Evolutionary conservation across 129 eudicot species (phyloP).

Genomic region (Rutidosis leptorrhynchoides): DNA sequence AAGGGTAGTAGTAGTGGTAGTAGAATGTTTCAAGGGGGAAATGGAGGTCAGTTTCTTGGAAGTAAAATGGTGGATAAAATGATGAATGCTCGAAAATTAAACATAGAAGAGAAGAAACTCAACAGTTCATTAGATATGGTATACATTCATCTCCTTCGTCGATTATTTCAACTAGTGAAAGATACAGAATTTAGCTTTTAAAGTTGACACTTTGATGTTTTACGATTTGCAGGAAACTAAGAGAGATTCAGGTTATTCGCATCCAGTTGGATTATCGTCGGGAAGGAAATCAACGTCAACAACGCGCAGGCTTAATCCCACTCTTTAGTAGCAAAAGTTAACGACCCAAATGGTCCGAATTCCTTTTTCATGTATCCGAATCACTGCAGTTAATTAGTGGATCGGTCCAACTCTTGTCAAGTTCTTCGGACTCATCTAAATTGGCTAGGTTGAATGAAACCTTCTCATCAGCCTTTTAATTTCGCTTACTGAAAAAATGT

Average conservation of each 20-base stretch:
- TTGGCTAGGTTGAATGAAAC: slow-evolving; percentile 46
- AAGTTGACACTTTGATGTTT: not conserved
- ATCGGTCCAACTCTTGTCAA: slow-evolving; percentile 34
- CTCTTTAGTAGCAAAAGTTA: slow-evolving; percentile 69
- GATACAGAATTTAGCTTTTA: not conserved
- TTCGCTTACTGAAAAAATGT: not conserved
- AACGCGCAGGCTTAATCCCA: no score
- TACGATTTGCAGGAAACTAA: slow-evolving; percentile 30
- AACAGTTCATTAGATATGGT: slow-evolving; percentile 51
- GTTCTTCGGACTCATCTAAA: slow-evolving; percentile 44
- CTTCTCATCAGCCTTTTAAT: slow-evolving; percentile 67
- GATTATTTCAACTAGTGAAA: not conserved
- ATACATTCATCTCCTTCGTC: slow-evolving; percentile 7
- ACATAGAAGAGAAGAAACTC: slow-evolving; percentile 41
- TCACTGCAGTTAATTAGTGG: slow-evolving; percentile 50
- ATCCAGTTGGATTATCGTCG: slow-evolving; percentile 29
- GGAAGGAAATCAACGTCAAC: slow-evolving; percentile 32
- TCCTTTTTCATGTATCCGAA: slow-evolving; percentile 39
- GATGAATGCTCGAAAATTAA: slow-evolving; percentile 53
- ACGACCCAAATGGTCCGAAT: slow-evolving; percentile 80
- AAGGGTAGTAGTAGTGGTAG: not conserved
- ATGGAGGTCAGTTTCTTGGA: slow-evolving; percentile 51
- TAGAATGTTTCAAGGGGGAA: slow-evolving; percentile 36
- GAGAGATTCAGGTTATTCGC: slow-evolving; percentile 29
- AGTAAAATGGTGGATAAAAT: slow-evolving; percentile 77